A percentile compares a stretch with the other conserved stretches of the same genome.
These are phyloP conservation scores for Penicillium herquei DNA, from an alignment of 495 filamentous ascomycete genomes.

Conservation along the genomic window DNA sequence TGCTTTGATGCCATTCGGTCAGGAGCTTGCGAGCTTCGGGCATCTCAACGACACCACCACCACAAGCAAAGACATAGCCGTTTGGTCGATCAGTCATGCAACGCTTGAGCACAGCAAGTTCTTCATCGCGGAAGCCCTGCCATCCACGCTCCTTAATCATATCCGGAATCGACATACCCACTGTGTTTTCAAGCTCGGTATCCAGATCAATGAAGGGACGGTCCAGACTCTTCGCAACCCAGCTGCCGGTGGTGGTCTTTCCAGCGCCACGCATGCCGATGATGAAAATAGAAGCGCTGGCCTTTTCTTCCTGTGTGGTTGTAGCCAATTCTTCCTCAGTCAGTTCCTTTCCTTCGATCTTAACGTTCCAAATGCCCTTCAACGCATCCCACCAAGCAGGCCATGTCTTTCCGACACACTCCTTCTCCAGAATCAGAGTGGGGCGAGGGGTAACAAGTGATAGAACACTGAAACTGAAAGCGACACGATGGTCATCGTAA, in stretches of 20 bases:
- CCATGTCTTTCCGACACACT: constrained; percentile 99
- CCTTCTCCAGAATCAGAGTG: constrained; percentile 79
- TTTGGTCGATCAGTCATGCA: constrained; percentile 70
- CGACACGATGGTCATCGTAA: constrained; percentile 97
- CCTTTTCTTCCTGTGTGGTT: constrained; percentile 32
- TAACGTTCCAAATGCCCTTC: constrained; percentile 68
- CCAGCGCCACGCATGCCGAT: constrained; percentile 98
- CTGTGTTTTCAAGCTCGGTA: constrained; percentile 70
- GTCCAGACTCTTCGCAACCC: constrained; percentile 72
- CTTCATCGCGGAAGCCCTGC: constrained; percentile 82
- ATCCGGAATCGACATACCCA: constrained; percentile 76
- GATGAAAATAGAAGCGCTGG: constrained; percentile 72
- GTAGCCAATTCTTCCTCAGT: constrained; percentile 36
- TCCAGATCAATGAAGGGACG: constrained; percentile 86
- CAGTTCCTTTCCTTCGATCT: constrained; percentile 70
- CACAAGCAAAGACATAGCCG: constrained; percentile 86
- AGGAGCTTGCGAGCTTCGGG: constrained; percentile 78
- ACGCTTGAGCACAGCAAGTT: constrained; percentile 70
- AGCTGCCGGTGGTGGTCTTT: constrained; percentile 89
- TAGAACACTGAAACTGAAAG: constrained; percentile 97
- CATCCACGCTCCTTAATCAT: constrained; percentile 78
- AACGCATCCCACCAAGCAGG: constrained; percentile 97
- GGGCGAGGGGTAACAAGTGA: constrained; percentile 70
- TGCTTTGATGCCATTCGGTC: constrained; percentile 66
- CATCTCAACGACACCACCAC: constrained; percentile 89